Base-by-base conservation (phyloP, 2,329 filamentous ascomycete species). In the Fusarium bulbicola region DNA sequence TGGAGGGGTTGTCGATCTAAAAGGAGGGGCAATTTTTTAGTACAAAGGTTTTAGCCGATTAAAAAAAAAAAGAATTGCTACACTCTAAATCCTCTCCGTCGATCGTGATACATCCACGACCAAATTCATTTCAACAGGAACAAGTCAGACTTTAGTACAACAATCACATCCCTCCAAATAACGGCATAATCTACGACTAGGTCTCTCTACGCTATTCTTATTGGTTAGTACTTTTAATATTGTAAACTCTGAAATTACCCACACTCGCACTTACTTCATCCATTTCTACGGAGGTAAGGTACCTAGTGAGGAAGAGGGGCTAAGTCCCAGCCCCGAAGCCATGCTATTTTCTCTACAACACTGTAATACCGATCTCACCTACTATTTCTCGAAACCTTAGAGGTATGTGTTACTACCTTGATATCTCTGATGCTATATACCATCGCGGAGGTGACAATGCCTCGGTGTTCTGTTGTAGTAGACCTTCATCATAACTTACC, bases 1-100 rank as follows among this genome's bases (percentile, higher is more conserved):
- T 63, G 66, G 64, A 69, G 61, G 71, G 71, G 65, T 58, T 60
- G 40, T 28, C 12, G 54, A 58, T 58, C 54, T 53, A 24, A 59
- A 70, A 70, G 69, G 69, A 66, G 66, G 71, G 68, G 69, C 53
- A 72, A 36, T 47, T 64, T 68, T 56, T 63, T 40, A 21, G 43
- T n/a, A 47, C n/a, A 21, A 21, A 54, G 43, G 42, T 49, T 66
- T 67, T 56, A 45, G 30, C n/a, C 30, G 43, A 52, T 28, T 15
- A 28, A 26, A 26, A 43, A 28, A 43, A 28, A 45, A 5, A 49
- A 32, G 10, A 32, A 24, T 45, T 66, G 37, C 40, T 42, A 36
- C 14, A 45, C 30, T 39, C n/a, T 14, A 16, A 36, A 36, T 15
- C 14, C n/a, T 66, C 54, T 56, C 50, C 54, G 32, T 68, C 43